These are phyloP conservation scores for Solanum hybrid DNA, from an alignment of 305 asterid genomes.

Conservation along the genomic window DNA sequence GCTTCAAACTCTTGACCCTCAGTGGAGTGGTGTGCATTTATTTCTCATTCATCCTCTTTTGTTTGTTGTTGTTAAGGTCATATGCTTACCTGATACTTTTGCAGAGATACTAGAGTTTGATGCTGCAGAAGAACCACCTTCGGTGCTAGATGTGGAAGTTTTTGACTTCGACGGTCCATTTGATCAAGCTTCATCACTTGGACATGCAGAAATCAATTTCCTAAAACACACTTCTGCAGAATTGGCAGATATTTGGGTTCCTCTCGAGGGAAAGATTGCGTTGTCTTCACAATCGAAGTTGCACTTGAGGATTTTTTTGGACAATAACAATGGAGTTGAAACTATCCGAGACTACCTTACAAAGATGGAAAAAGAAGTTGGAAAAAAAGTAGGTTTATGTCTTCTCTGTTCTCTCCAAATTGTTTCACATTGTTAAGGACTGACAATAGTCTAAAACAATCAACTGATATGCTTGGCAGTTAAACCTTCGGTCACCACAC, in stretches of 20 bases:
- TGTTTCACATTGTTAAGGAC: not conserved
- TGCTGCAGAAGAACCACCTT: conserved; percentile 83
- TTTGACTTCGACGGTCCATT: conserved; percentile 80
- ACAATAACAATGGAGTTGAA: conserved; percentile 76
- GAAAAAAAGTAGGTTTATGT: conserved; percentile 59
- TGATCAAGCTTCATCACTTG: conserved; percentile 63
- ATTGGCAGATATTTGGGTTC: conserved; percentile 83
- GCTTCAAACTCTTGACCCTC: conserved; percentile 73
- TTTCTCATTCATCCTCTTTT: not conserved
- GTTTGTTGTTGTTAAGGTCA: not conserved
- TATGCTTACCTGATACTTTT: conserved; percentile 6
- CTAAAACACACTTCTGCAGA: conserved; percentile 69
- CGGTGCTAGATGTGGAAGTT: conserved; percentile 73
- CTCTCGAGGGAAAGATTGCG: conserved; percentile 71
- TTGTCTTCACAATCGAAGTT: conserved; percentile 61
- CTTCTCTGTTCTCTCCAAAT: not conserved
- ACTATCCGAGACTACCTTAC: conserved; percentile 75
- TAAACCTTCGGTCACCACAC: conserved; percentile 76
- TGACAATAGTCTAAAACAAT: not conserved
- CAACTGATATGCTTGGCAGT: conserved; percentile 35
- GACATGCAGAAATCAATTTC: conserved; percentile 79
- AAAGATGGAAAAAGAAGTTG: conserved; percentile 81
- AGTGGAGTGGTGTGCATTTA: conserved; percentile 55
- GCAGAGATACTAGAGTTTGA: conserved; percentile 89
- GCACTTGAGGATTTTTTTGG: conserved; percentile 73